These are phyloP conservation scores for Coemansia sp. DNA, from an alignment of 192 early-diverging fungal genomes.

Conservation along the genomic window DNA sequence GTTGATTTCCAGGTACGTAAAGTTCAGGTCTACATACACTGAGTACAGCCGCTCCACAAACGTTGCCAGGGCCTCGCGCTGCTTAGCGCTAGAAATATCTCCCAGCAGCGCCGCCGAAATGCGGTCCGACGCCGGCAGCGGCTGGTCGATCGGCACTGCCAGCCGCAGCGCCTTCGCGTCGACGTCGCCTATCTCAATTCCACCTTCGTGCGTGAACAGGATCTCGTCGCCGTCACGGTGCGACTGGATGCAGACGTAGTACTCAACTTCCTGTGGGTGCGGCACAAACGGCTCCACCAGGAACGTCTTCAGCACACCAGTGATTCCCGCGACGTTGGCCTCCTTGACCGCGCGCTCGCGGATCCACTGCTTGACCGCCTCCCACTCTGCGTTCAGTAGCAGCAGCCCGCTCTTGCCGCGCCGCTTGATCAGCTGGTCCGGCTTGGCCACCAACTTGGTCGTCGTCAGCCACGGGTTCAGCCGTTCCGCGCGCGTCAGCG, in stretches of 20 bases:
- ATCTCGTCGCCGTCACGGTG: constrained; percentile 94
- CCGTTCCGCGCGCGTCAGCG: constrained; percentile 67
- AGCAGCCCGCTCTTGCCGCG: constrained; percentile 95
- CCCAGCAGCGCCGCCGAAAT: constrained; percentile 70
- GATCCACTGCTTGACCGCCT: constrained; percentile 86
- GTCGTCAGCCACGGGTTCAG: constrained; percentile 80
- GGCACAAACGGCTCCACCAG: constrained; percentile 93
- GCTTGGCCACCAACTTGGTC: constrained; percentile 91
- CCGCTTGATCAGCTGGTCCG: constrained; percentile 98
- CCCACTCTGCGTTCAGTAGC: constrained; percentile 89
- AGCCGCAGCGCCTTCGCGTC: constrained; percentile 93
- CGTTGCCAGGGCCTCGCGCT: constrained; percentile 75
- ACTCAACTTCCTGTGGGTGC: constrained; percentile 89
- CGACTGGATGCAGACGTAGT: constrained; percentile 96
- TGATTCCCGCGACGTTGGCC: constrained; percentile 77
- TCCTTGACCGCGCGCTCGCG: constrained; percentile 81
- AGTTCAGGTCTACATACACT: constrained; percentile 95
- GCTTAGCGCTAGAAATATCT: constrained; percentile 62
- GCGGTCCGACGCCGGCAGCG: constrained; percentile 65
- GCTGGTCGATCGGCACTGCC: constrained; percentile 74
- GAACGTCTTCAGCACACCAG: constrained; percentile 91
- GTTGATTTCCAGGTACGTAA: constrained; percentile 99
- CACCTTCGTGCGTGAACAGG: constrained; percentile 97
- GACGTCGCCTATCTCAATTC: constrained; percentile 97
- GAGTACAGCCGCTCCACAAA: constrained; percentile 92